Conservation (phyloP, 768 basidiomycete genomes). For the Termitomyces sp. region DNA sequence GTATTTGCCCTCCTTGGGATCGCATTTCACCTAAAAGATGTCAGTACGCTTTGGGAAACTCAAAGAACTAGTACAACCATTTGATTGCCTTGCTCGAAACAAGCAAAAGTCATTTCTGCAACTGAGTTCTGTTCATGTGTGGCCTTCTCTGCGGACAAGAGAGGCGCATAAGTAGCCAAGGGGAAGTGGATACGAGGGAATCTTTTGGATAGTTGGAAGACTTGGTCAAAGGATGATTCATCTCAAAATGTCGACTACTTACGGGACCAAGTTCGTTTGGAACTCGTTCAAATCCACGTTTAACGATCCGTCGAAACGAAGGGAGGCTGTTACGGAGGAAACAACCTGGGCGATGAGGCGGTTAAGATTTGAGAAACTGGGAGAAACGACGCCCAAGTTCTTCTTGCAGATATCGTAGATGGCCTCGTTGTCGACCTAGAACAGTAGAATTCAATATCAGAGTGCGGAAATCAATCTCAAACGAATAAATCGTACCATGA, state of each 20-base stretch:
- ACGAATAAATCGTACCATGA: slow-evolving; percentile 67
- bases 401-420: slow-evolving; percentile 99
- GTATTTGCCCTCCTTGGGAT: slow-evolving; percentile 98
- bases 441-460: slow-evolving; percentile 4
- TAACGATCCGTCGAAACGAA: slow-evolving; percentile 95
- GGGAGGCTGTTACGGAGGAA: slow-evolving; percentile 94
- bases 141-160: slow-evolving; percentile 93
- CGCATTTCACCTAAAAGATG: slow-evolving; percentile 55
- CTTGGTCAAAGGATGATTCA: neutral
- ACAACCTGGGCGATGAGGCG: slow-evolving; percentile 97
- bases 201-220: slow-evolving; percentile 29
- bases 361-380: slow-evolving; percentile 93
- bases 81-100: slow-evolving; percentile 95
- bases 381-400: slow-evolving; percentile 78
- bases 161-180: slow-evolving; percentile 91
- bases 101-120: slow-evolving; percentile 96
- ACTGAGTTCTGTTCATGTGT: slow-evolving; percentile 97
- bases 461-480: neutral
- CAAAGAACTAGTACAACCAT: slow-evolving; percentile 48
- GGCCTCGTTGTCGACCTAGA: slow-evolving; percentile 94
- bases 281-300: slow-evolving; percentile 98
- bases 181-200: slow-evolving; percentile 99
- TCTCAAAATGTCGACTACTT: slow-evolving; percentile 27
- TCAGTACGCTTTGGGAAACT: neutral
- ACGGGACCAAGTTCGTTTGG: slow-evolving; percentile 98